Evolutionary conservation across 192 early-diverging fungal genomes (phyloP), one percentile per base, ranked within the genome.

Genomic region (Piromyces finnis): DNA sequence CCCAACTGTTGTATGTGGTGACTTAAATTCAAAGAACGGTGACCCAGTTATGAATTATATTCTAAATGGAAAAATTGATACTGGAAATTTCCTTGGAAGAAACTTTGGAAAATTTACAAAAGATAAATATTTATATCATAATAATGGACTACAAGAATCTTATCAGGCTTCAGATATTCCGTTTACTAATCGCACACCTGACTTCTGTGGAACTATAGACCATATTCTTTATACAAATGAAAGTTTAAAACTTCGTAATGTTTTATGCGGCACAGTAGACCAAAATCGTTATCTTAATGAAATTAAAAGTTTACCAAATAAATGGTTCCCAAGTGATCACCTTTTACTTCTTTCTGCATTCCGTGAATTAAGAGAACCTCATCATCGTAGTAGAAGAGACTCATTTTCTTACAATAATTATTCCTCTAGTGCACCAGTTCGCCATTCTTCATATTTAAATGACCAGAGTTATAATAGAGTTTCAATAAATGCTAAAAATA

Each of bases 31-130:
- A 1, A 79, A 82, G 22, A 30, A 41, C 18, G 85, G 84, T 12
- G 87, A 88, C n/a, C 84, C 84, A 29, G 87, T 88, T 3, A 78
- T 88, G 29, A 84, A 86, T 30, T 86, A 83, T 78, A 79, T 88
- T 51, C 84, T 86, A n/a, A 83, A 82, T 26, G 87, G 87, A 12
- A 81, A 81, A 26, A 84, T 86, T 78, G 81, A 82, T 26, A 79
- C 35, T 9, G 30, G 29, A 22, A 78, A 30, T 77, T 79, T 79
- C 26, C 32, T 26, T n/a, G 84, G 81, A 12, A 85, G 82, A 78
- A 83, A 84, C 29, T 85, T 85, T 79, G 84, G 84, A 32, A 68
- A 82, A 78, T 85, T 84, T 78, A 80, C 82, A 35, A 32, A 32
- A 17, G 78, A 39, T 39, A 32, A 39, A 32, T 79, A 39, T 79